phyloP scores from a whole-genome alignment of 1,284 basidiomycete species.

The Ceratobasidium sp. region DNA sequence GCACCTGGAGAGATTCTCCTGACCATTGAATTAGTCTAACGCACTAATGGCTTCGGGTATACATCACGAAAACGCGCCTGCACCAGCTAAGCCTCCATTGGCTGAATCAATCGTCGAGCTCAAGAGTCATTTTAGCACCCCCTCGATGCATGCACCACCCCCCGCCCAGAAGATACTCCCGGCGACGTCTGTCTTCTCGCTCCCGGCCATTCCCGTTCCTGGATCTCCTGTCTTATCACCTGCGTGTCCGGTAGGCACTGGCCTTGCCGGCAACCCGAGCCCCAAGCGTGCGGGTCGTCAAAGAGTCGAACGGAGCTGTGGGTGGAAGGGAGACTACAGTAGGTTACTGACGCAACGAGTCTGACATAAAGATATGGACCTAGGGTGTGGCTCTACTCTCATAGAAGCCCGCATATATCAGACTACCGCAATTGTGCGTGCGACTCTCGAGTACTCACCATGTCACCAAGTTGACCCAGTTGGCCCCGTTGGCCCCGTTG shows the following conservation, averaged over 20 bases:
- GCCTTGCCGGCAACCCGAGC: too few species aligned
- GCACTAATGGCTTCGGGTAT: too few species aligned
- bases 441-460: neutral
- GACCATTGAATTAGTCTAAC: too few species aligned
- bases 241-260: too few species aligned
- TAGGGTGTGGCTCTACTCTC: neutral
- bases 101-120: neutral
- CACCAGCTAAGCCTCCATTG: too few species aligned
- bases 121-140: neutral
- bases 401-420: constrained; percentile 5
- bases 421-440: neutral
- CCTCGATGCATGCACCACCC: neutral
- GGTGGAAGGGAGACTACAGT: neutral
- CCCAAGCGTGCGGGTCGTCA: neutral
- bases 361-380: neutral
- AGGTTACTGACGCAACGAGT: neutral
- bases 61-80: too few species aligned
- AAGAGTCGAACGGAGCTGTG: neutral
- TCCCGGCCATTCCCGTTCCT: neutral
- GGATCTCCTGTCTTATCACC: neutral
- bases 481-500: neutral
- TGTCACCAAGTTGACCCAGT: neutral
- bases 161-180: neutral
- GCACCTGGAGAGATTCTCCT: too few species aligned
- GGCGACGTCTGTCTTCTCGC: neutral